Evolutionary conservation across 2,329 filamentous ascomycete genomes (phyloP).

Genomic region (Diplocarpon mali): DNA sequence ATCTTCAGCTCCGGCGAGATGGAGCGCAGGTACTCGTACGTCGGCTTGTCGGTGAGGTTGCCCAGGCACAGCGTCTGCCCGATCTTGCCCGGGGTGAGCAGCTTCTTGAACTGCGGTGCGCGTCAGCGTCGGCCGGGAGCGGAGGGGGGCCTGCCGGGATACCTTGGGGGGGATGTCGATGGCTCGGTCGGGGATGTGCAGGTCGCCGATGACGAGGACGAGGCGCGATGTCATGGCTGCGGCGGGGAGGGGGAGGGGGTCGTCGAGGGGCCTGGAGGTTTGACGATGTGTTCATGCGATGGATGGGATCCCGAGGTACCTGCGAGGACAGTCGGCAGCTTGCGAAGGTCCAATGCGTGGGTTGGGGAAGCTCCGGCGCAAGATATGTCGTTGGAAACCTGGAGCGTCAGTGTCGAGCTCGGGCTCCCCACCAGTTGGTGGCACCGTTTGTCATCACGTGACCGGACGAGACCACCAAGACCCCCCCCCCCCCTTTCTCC

Average conservation of each 20-base stretch:
- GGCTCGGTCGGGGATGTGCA: conserved; percentile 87
- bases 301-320: not conserved
- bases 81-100: conserved; percentile 74
- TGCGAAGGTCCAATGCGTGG: not conserved
- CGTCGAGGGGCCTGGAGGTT: conserved; percentile 2
- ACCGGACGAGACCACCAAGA: too few relatives aligned
- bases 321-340: not conserved
- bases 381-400: conserved; percentile 2
- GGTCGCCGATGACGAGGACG: conserved; percentile 83
- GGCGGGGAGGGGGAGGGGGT: conserved; percentile 8
- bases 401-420: not conserved
- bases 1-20: conserved; percentile 64
- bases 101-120: conserved; percentile 62
- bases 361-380: conserved; percentile 12
- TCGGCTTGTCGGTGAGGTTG: conserved; percentile 69
- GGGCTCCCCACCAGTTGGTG: too few relatives aligned
- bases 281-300: conserved; percentile 2
- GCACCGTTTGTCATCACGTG: conserved; percentile 1
- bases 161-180: conserved; percentile 88
- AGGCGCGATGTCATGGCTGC: conserved; percentile 65
- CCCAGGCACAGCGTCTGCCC: conserved; percentile 71
- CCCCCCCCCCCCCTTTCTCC: too few relatives aligned
- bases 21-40: conserved; percentile 69
- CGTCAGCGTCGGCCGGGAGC: conserved; percentile 7
- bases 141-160: conserved; percentile 16